Conservation (phyloP, 164 flowering plant genomes). For the Umbilicus rupestris region DNA sequence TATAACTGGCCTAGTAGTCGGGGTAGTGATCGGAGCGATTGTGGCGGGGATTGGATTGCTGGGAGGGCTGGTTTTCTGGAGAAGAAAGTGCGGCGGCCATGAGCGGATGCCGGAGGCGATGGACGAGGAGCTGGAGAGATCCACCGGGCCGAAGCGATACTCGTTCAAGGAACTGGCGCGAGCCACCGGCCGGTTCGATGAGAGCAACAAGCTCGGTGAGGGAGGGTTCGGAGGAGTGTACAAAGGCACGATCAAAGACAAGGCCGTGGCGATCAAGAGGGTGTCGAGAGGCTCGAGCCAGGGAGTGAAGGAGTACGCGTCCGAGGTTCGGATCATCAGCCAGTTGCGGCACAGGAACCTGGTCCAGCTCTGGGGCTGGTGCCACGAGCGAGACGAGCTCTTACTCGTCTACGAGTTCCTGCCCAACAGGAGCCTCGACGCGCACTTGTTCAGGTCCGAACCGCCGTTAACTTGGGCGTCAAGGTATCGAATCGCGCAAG, state of each 20-base stretch:
- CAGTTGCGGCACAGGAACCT: constrained; percentile 12
- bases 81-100: not conserved
- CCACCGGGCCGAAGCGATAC: constrained; percentile 13
- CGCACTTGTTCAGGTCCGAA: constrained; percentile 6
- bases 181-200: constrained; percentile 12
- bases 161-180: constrained; percentile 11
- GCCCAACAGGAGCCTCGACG: constrained; percentile 11
- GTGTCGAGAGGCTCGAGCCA: constrained; percentile 9
- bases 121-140: constrained; percentile 12
- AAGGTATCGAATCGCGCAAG: constrained; percentile 9
- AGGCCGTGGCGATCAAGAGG: constrained; percentile 11
- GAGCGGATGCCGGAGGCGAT: not conserved
- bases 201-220: constrained; percentile 11
- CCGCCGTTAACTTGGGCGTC: not conserved
- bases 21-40: not conserved
- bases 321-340: constrained; percentile 12
- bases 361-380: constrained; percentile 16
- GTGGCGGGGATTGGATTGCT: not conserved
- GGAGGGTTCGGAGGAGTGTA: constrained; percentile 17
- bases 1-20: not conserved
- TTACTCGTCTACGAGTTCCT: constrained; percentile 14
- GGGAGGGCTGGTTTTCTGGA: not conserved
- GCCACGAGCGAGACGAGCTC: constrained; percentile 12
- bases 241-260: constrained; percentile 1
- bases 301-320: constrained; percentile 14